Base-by-base conservation (phyloP, 164 flowering plant species). In the Kalanchoe fedtschenkoi region DNA sequence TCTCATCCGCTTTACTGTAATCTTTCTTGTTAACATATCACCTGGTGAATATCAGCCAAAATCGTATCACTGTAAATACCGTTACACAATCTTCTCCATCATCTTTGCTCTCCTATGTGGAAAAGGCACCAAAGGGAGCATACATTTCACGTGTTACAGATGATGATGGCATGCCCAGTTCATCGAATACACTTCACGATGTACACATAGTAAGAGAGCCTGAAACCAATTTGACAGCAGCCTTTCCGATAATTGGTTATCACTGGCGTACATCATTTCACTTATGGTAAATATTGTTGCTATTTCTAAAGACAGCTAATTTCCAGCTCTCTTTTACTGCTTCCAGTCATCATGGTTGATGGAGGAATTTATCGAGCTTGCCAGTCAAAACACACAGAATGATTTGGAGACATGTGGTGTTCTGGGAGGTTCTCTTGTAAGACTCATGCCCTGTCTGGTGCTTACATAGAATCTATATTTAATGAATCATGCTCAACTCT, bases 401-500 rank as follows among this genome's bases (percentile, higher is more conserved):
- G 83, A 89, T 75, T 74, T 89, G 42, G 93, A 89, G 71, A 89
- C 96, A 6, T 89, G 96, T 71, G 92, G 96, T 21, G 68, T 82
- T 70, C 96, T 86, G 58, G 93, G 86, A 54, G 92, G 91, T 60
- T 84, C 69, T 46, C 81, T 86, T 66, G 96, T 89, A 78, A 84
- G 87, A 64, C 62, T 59, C 21, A 62, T 53, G 19, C 51, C 63
- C 55, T 29, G 29, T 51, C 6, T 51, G 30, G 28, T 33, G 32
- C 30, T 39, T 35, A 5, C 66, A 37, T 37, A 5, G 39, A n/a
- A n/a, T n/a, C n/a, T n/a, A n/a, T n/a, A n/a, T n/a, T n/a, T n/a
- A n/a, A n/a, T n/a, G n/a, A n/a, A n/a, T n/a, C n/a, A n/a, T n/a
- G n/a, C n/a, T n/a, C n/a, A n/a, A n/a, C n/a, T n/a, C n/a, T n/a